Conservation (phyloP, 2,329 filamentous ascomycete species). For the Phoma herbarum region DNA sequence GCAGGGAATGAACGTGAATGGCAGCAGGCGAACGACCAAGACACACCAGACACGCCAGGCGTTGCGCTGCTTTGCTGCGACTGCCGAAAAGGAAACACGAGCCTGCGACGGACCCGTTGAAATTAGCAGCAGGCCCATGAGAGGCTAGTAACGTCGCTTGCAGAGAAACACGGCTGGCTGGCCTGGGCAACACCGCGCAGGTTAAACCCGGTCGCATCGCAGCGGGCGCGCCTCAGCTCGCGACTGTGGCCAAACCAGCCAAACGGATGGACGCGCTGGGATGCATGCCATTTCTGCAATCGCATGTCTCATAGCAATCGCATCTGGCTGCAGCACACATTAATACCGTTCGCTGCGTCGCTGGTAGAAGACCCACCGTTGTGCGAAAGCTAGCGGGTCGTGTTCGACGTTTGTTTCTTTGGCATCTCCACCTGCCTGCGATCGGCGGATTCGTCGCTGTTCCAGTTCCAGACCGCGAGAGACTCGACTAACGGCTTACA, state of each 20-base stretch:
- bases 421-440: constrained; percentile 9
- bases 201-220: not conserved
- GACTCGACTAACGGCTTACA: constrained; percentile 9
- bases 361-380: not conserved
- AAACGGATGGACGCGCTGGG: not conserved
- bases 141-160: constrained; percentile 16
- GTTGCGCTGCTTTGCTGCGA: constrained; percentile 11
- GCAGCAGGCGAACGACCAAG: constrained; percentile 18
- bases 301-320: constrained; percentile 12
- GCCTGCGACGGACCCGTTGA: constrained; percentile 26
- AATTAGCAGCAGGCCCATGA: constrained; percentile 24
- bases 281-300: constrained; percentile 13
- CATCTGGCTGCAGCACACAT: not conserved
- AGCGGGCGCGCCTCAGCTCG: not conserved
- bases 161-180: constrained; percentile 13
- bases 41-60: constrained; percentile 9
- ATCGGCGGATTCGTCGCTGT: constrained; percentile 12
- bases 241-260: not conserved
- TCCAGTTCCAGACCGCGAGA: constrained; percentile 9
- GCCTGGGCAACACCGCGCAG: constrained; percentile 2
- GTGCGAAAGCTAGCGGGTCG: not conserved
- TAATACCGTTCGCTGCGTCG: not conserved
- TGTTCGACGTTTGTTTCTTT: constrained; percentile 2
- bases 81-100: constrained; percentile 14
- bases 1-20: not conserved